These are phyloP conservation scores for Aureobasidium sp. DNA, from an alignment of 2,329 filamentous ascomycete species.

Conservation along the genomic window DNA sequence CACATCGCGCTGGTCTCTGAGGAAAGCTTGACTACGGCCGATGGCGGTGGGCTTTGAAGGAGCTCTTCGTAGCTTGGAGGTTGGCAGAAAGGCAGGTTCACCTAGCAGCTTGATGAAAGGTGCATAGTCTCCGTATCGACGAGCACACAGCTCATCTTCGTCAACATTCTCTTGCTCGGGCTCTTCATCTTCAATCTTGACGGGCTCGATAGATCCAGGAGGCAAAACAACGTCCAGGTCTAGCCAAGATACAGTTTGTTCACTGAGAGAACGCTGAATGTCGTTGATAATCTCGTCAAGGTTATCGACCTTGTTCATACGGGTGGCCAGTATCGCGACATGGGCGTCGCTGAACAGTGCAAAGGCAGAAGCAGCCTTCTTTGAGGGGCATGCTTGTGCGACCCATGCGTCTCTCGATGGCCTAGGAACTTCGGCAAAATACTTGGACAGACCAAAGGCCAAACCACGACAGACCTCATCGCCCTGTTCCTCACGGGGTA, in stretches of 20 bases:
- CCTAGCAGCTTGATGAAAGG: constrained; percentile 73
- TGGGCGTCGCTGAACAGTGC: constrained; percentile 83
- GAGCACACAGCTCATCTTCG: constrained; percentile 40
- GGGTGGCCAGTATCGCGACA: constrained; percentile 80
- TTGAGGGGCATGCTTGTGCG: constrained; percentile 44
- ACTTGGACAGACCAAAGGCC: constrained; percentile 88
- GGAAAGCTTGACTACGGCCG: constrained; percentile 70
- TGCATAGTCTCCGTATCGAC: constrained; percentile 71
- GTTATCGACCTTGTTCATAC: constrained; percentile 77
- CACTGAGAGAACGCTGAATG: constrained; percentile 67
- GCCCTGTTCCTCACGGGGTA: constrained; percentile 90
- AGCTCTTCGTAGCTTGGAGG: constrained; percentile 72
- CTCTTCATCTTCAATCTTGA: constrained; percentile 53
- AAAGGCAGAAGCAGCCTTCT: constrained; percentile 56
- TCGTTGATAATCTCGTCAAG: constrained; percentile 64
- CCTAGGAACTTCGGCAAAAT: constrained; percentile 80
- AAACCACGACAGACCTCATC: constrained; percentile 88
- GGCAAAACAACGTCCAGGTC: constrained; percentile 86
- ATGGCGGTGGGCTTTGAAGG: constrained; percentile 79
- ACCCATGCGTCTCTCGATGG: constrained; percentile 66
- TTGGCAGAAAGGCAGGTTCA: constrained; percentile 79
- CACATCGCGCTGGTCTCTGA: constrained; percentile 73
- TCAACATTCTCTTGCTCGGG: constrained; percentile 60
- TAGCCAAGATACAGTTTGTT: constrained; percentile 75
- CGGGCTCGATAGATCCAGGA: constrained; percentile 58